Percentiles rank a stretch among this genome's conserved stretches.
phyloP scores from a whole-genome alignment of 208 protist genomes.

The Acanthamoeba lenticulata region DNA sequence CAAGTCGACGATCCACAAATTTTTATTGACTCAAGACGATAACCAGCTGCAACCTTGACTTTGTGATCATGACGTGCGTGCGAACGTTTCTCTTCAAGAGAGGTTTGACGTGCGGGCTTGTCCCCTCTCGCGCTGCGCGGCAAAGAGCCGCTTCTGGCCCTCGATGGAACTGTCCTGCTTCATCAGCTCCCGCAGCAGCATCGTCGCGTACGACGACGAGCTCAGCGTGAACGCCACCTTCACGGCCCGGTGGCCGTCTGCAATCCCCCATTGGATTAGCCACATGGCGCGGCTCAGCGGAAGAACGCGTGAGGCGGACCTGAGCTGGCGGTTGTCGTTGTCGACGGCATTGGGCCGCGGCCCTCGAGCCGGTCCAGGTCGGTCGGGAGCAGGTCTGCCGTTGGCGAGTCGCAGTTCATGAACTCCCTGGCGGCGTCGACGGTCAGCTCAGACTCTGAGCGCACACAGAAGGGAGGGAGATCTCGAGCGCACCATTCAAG shows the following conservation, averaged over 20 bases:
- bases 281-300: not conserved
- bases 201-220: constrained; percentile 40
- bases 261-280: not conserved
- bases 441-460: too few species aligned
- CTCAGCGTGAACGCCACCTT: constrained; percentile 8
- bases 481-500: not conserved
- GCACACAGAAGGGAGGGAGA: not conserved
- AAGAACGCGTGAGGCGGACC: not conserved
- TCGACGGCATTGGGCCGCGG: not conserved
- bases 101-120: too few species aligned
- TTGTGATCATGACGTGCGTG: too few species aligned
- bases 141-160: not conserved
- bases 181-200: constrained; percentile 42
- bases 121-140: constrained; percentile 2
- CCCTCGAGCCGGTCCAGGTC: constrained; percentile 3
- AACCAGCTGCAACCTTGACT: too few species aligned
- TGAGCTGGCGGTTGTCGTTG: not conserved
- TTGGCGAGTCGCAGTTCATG: not conserved
- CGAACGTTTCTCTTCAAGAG: too few species aligned
- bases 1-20: too few species aligned
- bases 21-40: too few species aligned
- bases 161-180: constrained; percentile 40
- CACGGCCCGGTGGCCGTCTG: not conserved
- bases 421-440: not conserved
- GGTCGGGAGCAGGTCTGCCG: constrained; percentile 5